Evolutionary conservation across 768 basidiomycete genomes (phyloP).

Genomic region (Saitozyma sp.): DNA sequence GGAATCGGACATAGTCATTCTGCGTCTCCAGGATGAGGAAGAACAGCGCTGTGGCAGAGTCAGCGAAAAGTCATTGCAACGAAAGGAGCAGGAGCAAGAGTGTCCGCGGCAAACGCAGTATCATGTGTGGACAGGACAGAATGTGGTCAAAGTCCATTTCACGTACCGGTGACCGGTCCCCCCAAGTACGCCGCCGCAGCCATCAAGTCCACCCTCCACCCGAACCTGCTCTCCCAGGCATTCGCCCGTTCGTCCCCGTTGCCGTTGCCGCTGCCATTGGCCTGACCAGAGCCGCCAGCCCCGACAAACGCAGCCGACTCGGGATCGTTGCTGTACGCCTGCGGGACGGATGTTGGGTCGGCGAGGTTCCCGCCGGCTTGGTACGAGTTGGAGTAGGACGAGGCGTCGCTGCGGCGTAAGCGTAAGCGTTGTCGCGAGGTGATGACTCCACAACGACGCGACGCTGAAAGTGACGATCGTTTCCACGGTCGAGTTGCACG

Average conservation of each 20-base stretch:
- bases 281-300: conserved; percentile 49
- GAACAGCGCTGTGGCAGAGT: conserved; percentile 58
- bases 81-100: neutral
- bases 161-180: conserved; percentile 71
- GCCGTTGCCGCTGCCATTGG: neutral
- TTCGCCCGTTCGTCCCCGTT: conserved; percentile 53
- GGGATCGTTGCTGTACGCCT: conserved; percentile 45
- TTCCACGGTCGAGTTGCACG: neutral
- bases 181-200: conserved; percentile 67
- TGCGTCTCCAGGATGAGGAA: conserved; percentile 73
- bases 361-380: conserved; percentile 65
- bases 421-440: neutral
- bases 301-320: conserved; percentile 57
- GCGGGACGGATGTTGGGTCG: conserved; percentile 41
- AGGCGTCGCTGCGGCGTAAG: conserved; percentile 34
- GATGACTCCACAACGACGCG: neutral
- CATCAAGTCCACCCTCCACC: conserved; percentile 67
- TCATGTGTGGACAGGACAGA: too few relatives aligned
- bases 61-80: neutral
- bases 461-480: neutral
- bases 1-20: conserved; percentile 75
- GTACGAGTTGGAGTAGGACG: conserved; percentile 58
- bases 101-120: too few relatives aligned
- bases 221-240: conserved; percentile 70
- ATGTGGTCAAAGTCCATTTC: conserved; percentile 4